Percentiles rank a stretch among this genome's conserved stretches.
Evolutionary conservation across 2,329 filamentous ascomycete genomes (phyloP).

Genomic region (Colletotrichum filicis): DNA sequence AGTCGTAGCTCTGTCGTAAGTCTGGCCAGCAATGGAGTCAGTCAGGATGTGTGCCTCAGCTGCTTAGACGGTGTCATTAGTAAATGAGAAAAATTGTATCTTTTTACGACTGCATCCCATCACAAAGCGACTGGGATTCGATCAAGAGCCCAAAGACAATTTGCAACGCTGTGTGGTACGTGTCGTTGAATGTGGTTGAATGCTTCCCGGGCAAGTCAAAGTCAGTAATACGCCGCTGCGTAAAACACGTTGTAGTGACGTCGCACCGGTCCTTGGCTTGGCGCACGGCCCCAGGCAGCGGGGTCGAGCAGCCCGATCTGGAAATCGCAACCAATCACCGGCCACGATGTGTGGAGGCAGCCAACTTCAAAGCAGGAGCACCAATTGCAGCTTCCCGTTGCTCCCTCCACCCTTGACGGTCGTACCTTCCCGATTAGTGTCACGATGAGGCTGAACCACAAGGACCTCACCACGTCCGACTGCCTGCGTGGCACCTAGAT

Average conservation of each 20-base stretch:
- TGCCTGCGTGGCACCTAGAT: not conserved
- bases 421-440: not conserved
- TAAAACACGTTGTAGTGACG: conserved; percentile 12
- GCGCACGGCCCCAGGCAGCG: not conserved
- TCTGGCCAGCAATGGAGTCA: no score
- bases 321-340: not conserved
- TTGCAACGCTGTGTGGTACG: no score
- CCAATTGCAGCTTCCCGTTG: not conserved
- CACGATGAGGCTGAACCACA: conserved; percentile 2
- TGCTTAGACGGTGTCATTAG: no score
- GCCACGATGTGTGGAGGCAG: not conserved
- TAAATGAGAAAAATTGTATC: no score
- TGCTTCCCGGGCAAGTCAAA: not conserved
- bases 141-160: no score
- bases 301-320: not conserved
- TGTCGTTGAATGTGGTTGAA: no score
- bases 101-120: not conserved
- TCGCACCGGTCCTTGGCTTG: not conserved
- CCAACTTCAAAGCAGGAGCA: not conserved
- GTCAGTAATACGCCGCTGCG: conserved; percentile 25
- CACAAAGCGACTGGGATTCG: not conserved
- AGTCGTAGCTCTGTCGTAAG: not conserved
- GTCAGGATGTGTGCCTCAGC: no score
- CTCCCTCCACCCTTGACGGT: not conserved
- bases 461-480: no score